These are phyloP conservation scores for Neurospora sp. DNA, from an alignment of 495 filamentous ascomycete genomes.

Conservation along the genomic window DNA sequence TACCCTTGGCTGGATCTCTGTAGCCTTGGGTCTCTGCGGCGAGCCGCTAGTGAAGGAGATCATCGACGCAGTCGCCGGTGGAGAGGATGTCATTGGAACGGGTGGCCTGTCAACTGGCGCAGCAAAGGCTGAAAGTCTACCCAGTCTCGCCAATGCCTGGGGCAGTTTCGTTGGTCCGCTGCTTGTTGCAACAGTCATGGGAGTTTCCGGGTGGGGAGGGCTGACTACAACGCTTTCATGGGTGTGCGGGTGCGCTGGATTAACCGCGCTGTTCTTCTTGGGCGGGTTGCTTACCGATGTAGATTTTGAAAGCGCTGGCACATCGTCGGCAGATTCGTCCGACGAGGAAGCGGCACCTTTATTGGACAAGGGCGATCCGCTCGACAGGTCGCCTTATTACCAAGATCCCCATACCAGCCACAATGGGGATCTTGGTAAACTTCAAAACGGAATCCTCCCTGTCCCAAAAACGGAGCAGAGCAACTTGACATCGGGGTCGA, in stretches of 20 bases:
- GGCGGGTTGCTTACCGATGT: conserved; percentile 19
- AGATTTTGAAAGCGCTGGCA: neutral
- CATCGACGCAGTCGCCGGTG: neutral
- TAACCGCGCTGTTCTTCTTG: conserved; percentile 16
- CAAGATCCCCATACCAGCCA: neutral
- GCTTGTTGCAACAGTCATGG: conserved; percentile 10
- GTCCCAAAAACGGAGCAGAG: neutral
- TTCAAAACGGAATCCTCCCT: neutral
- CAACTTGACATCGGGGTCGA: neutral
- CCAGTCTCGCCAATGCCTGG: conserved; percentile 16
- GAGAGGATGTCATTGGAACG: neutral
- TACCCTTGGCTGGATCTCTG: conserved; percentile 13
- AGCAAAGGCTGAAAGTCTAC: conserved; percentile 12
- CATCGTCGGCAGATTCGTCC: neutral
- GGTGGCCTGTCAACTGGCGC: conserved; percentile 1
- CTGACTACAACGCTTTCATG: conserved; percentile 10
- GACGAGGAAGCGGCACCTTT: conserved; percentile 21
- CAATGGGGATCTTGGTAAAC: neutral
- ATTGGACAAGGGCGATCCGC: conserved; percentile 1
- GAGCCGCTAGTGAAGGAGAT: conserved; percentile 19
- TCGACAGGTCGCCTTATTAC: neutral
- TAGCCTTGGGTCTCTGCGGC: conserved; percentile 14
- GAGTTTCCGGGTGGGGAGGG: conserved; percentile 14
- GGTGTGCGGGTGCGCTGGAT: conserved; percentile 5
- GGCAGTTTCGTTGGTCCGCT: conserved; percentile 20